phyloP scores from a whole-genome alignment of 306 rosid genomes.

The Cucumis melo region DNA sequence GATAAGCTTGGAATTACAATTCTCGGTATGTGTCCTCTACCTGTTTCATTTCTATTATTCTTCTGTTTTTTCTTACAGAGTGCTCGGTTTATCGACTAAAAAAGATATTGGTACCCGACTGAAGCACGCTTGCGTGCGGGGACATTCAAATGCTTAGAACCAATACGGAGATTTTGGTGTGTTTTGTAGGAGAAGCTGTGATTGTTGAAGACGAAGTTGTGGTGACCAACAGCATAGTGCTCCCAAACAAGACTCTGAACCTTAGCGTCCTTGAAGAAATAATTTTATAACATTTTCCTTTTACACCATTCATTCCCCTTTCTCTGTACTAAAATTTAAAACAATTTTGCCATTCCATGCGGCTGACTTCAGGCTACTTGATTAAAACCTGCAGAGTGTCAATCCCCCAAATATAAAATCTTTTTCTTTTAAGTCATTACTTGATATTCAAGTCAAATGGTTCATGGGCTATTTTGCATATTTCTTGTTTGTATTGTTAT shows the following conservation, averaged over 20 bases:
- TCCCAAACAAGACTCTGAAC: constrained; percentile 35
- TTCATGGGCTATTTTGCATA: neutral
- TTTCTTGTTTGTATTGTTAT: neutral
- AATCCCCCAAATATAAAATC: no score
- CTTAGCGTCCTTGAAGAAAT: constrained; percentile 38
- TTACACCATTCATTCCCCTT: neutral
- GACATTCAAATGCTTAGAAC: neutral
- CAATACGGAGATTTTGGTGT: neutral
- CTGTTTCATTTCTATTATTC: neutral
- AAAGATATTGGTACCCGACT: no score
- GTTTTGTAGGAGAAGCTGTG: constrained; percentile 33
- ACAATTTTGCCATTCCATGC: neutral
- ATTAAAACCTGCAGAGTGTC: neutral
- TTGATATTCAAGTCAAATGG: neutral
- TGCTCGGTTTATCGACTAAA: neutral
- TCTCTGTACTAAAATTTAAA: neutral
- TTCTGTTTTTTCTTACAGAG: neutral
- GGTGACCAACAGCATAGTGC: constrained; percentile 42
- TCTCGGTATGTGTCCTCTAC: constrained; percentile 21
- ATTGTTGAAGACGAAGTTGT: constrained; percentile 47
- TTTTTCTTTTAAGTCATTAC: neutral
- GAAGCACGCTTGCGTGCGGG: neutral
- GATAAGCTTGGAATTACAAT: constrained; percentile 38
- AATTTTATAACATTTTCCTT: constrained; percentile 12
- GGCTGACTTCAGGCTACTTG: neutral